Conservation (phyloP, 148 eudicot species). For the Camellia granthamiana region DNA sequence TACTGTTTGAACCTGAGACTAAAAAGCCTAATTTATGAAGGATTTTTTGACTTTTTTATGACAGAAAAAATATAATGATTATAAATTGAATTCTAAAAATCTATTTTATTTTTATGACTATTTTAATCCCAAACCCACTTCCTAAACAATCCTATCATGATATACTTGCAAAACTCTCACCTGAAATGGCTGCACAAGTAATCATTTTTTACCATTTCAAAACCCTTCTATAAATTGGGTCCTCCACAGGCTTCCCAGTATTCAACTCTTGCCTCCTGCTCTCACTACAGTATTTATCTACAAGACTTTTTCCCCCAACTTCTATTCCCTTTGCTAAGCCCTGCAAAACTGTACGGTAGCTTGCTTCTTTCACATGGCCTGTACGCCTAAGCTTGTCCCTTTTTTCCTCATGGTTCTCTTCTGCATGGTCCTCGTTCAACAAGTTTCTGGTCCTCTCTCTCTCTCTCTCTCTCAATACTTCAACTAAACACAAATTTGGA, state of each 20-base stretch:
- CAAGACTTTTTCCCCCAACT: neutral
- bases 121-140: too few species aligned
- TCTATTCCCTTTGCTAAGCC: neutral
- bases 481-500: too few species aligned
- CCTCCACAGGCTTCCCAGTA: neutral
- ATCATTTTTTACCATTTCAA: constrained; percentile 1
- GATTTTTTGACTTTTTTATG: too few species aligned
- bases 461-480: constrained; percentile 3
- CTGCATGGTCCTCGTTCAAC: constrained; percentile 3
- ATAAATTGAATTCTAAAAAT: too few species aligned
- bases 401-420: neutral
- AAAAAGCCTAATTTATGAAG: too few species aligned
- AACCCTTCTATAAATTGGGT: constrained; percentile 8
- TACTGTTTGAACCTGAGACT: too few species aligned
- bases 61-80: too few species aligned
- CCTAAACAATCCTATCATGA: neutral
- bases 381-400: neutral
- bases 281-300: too few species aligned
- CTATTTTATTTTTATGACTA: too few species aligned
- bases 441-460: constrained; percentile 4
- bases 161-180: neutral
- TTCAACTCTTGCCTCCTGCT: neutral
- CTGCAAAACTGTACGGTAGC: neutral
- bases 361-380: neutral
- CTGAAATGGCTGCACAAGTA: constrained; percentile 21